These are phyloP conservation scores for Nymphaea colorata DNA, from an alignment of 164 flowering plant species.

Conservation along the genomic window DNA sequence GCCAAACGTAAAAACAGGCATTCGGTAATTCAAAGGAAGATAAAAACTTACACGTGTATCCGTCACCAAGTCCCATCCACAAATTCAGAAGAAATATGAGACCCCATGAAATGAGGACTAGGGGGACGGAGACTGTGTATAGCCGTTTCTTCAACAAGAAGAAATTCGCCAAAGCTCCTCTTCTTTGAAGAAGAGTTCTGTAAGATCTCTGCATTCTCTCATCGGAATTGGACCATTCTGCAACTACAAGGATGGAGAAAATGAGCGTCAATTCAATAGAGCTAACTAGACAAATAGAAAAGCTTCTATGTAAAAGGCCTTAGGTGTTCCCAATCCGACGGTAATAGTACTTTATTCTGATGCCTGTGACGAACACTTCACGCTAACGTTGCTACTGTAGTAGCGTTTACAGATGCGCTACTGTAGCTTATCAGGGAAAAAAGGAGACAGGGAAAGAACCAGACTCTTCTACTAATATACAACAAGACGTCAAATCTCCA, in stretches of 20 bases:
- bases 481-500: too few species aligned
- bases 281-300: too few species aligned
- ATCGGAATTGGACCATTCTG: constrained; percentile 33
- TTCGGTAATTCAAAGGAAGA: neutral
- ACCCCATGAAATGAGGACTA: constrained; percentile 61
- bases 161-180: constrained; percentile 45
- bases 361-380: too few species aligned
- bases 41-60: constrained; percentile 30
- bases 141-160: constrained; percentile 30
- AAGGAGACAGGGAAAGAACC: too few species aligned
- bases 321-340: too few species aligned
- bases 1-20: too few species aligned
- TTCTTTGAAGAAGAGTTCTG: constrained; percentile 66
- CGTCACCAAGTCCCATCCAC: constrained; percentile 62
- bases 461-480: too few species aligned
- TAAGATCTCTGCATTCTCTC: constrained; percentile 91
- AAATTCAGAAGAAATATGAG: constrained; percentile 48
- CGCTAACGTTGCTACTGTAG: too few species aligned
- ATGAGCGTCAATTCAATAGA: neutral
- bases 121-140: constrained; percentile 54
- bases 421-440: too few species aligned
- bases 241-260: neutral
- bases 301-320: too few species aligned
- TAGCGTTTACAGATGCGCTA: too few species aligned
- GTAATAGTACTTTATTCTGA: too few species aligned